Evolutionary conservation across 2,329 filamentous ascomycete genomes (phyloP).

Genomic region (Diaporthe nobilis): DNA sequence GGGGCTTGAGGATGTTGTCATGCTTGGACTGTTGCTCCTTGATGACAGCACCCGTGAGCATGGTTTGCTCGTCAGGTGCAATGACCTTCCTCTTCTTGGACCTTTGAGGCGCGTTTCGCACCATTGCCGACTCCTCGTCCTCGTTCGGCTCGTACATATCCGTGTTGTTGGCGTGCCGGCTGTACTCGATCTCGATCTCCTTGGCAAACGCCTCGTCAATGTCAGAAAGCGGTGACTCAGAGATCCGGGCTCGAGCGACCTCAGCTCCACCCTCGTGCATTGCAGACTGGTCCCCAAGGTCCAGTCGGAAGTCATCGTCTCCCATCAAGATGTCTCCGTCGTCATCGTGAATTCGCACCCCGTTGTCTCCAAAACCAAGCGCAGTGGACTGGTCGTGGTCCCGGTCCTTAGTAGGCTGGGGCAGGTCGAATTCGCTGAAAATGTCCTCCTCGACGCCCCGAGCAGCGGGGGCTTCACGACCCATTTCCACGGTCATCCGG

Average conservation of each 20-base stretch:
- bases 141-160: conserved; percentile 75
- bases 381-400: conserved; percentile 70
- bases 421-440: conserved; percentile 73
- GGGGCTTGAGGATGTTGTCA: conserved; percentile 86
- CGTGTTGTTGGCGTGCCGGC: conserved; percentile 63
- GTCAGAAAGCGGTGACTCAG: conserved; percentile 79
- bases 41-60: conserved; percentile 82
- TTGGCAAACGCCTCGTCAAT: conserved; percentile 75
- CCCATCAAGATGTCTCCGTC: conserved; percentile 75
- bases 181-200: conserved; percentile 72
- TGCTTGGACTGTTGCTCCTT: conserved; percentile 89
- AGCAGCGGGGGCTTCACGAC: conserved; percentile 84
- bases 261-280: conserved; percentile 64
- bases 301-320: conserved; percentile 75
- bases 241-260: conserved; percentile 72
- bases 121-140: conserved; percentile 69
- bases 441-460: conserved; percentile 79
- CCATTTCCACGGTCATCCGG: conserved; percentile 83
- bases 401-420: conserved; percentile 69
- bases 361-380: conserved; percentile 67
- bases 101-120: conserved; percentile 79
- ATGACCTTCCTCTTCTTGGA: conserved; percentile 84
- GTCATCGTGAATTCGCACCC: conserved; percentile 72
- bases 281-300: conserved; percentile 72
- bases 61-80: conserved; percentile 84